Base-by-base conservation (phyloP, 2,329 filamentous ascomycete species). In the Gyromitra esculenta region DNA sequence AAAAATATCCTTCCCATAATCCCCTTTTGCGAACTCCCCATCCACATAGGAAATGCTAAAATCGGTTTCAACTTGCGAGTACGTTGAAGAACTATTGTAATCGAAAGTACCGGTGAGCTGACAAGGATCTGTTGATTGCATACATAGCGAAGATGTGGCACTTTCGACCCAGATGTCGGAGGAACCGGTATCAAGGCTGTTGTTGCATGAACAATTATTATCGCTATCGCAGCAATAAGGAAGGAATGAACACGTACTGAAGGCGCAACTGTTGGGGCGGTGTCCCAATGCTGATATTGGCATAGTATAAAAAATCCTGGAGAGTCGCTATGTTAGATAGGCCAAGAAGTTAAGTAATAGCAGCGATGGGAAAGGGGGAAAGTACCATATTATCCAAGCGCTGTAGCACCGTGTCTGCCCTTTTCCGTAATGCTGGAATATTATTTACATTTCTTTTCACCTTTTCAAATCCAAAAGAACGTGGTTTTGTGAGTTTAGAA, bases 121-220 rank as follows among this genome's bases (percentile, higher is more conserved):
- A 41, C 80, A 81, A 31, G 76, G 74, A 21, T 79, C 60, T 1
- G 60, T 57, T 5, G 59, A 39, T 45, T 57, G 41, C 35, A 56
- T 69, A 45, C 80, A 81, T 52, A 81, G 74, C 13, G 75, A 59
- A 13, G 80, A 81, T 8, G 62, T 68, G 31, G 76, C 70, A 52
- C 78, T 81, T 74, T 81, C 79, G 5, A 90, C 84, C 88, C 89
- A 91, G 2, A 88, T 86, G 81, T 91, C 89, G 78, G 87, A 89
- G 81, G 87, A 89, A 37, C 89, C 89, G 1, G 89, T 91, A 82
- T 91, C 89, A 77, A 90, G 85, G 63, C 79, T 80, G 21, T 64
- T 35, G 41, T 68, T 56, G 67, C 39, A 43, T n/a, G 35, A n/a
- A 37, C n/a, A 11, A 63, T 60, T 76, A 60, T 66, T 69, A 75